phyloP scores from a whole-genome alignment of 1,284 basidiomycete genomes.

The Ceratobasidium sp. region DNA sequence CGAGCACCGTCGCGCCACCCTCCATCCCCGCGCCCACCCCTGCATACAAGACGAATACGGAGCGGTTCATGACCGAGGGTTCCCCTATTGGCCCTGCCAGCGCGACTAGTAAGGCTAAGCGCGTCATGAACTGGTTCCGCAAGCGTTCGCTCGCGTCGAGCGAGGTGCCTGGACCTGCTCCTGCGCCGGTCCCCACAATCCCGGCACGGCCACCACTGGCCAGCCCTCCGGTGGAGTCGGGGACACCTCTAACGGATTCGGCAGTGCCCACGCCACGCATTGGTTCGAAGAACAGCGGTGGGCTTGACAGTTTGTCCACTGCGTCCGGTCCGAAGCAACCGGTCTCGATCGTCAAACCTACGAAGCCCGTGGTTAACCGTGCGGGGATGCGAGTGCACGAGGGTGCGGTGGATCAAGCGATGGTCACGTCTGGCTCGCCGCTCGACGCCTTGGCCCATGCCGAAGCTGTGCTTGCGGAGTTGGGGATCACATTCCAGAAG shows the following conservation, averaged over 20 bases:
- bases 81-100: conserved; percentile 24
- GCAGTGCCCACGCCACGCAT: not conserved
- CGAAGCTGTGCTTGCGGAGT: conserved; percentile 75
- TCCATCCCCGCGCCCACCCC: conserved; percentile 15
- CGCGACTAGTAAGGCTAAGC: conserved; percentile 61
- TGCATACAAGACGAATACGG: conserved; percentile 32
- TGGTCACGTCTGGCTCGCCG: conserved; percentile 84
- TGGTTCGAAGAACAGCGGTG: conserved; percentile 13
- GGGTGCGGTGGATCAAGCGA: conserved; percentile 91
- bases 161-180: conserved; percentile 30
- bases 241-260: not conserved
- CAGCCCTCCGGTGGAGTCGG: not conserved
- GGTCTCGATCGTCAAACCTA: conserved; percentile 36
- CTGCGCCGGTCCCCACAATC: conserved; percentile 8
- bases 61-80: conserved; percentile 33
- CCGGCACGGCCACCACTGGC: not conserved
- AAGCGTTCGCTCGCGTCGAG: conserved; percentile 56
- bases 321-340: not conserved
- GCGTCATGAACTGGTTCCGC: conserved; percentile 69
- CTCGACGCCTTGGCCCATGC: conserved; percentile 88
- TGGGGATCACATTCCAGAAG: conserved; percentile 89
- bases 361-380: conserved; percentile 54
- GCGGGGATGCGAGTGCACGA: conserved; percentile 82
- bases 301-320: conserved; percentile 9
- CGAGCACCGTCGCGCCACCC: conserved; percentile 17